Conservation (phyloP, 1,139 yeast genomes). For the Debaryomyces nepalensis region DNA sequence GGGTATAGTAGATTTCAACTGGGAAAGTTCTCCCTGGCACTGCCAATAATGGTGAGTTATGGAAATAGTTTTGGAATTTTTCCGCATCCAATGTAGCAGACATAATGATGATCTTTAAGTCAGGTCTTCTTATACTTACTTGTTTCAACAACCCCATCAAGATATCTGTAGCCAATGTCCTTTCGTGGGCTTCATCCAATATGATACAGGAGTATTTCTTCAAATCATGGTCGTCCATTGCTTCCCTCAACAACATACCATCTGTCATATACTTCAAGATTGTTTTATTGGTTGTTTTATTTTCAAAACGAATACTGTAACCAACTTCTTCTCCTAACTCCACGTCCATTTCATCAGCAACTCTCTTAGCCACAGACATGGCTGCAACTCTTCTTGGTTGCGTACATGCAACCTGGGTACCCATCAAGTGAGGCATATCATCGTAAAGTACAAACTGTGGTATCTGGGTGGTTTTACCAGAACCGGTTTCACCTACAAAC, state of each 20-base stretch:
- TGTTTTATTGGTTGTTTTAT: conserved; percentile 79
- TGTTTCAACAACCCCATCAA: conserved; percentile 93
- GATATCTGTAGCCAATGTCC: conserved; percentile 95
- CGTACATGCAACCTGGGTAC: conserved; percentile 90
- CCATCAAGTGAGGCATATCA: conserved; percentile 82
- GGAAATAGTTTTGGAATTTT: conserved; percentile 88
- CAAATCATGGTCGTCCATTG: conserved; percentile 93
- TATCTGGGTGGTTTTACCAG: conserved; percentile 96
- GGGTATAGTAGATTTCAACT: conserved; percentile 94
- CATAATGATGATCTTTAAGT: conserved; percentile 90
- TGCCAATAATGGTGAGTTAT: conserved; percentile 89
- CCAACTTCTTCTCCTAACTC: conserved; percentile 91
- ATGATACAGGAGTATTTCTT: conserved; percentile 85
- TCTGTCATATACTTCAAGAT: conserved; percentile 96
- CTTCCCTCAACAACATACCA: conserved; percentile 97
- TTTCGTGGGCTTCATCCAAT: conserved; percentile 97
- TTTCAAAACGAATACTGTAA: conserved; percentile 90
- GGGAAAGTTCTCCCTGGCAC: conserved; percentile 99
- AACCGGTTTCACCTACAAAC: conserved; percentile 98
- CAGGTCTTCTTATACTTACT: conserved; percentile 78
- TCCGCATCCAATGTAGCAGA: conserved; percentile 98
- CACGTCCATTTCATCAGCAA: conserved; percentile 95
- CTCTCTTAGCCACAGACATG: conserved; percentile 95
- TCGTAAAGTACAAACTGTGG: conserved; percentile 95
- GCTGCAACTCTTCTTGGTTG: conserved; percentile 99